Evolutionary conservation across 768 basidiomycete genomes (phyloP), one percentile per base, ranked within the genome.

Genomic region (Suillus subaureus): DNA sequence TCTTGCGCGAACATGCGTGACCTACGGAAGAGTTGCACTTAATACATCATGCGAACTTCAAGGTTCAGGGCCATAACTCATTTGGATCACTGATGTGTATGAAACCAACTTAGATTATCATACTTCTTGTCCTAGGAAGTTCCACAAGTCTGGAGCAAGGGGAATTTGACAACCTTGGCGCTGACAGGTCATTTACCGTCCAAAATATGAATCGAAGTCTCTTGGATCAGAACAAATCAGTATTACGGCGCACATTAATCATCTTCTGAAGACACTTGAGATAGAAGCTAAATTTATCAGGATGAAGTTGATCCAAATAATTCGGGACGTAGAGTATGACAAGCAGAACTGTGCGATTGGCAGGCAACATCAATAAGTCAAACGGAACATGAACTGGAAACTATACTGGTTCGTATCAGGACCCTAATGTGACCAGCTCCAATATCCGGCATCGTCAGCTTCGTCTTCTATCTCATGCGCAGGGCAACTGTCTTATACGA

Each of bases 401-500:
- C 90, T 94, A 78, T 96, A 97, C 79, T 97, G 95, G 79, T 98
- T 98, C 61, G 96, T 97, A 75, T 99, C 97, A n/a, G 93, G 89
- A 76, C 99, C 97, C 97, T 97, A 99, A 73, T 98, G 93, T 47
- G 96, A 96, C 97, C 97, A 99, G 71, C 93, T 94, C 92, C 92
- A 95, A 70, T 90, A 93, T 18, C 90, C 90, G 35, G 91, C 92
- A 71, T 96, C 94, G 66, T 94, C 91, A 55, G 92, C 87, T 73
- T 95, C 94, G 71, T 97, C 94, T 78, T 99, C 96, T 67, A 99
- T 96, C 79, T 99, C 96, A 61, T 94, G 88, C 31, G 97, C 93
- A 55, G 97, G 97, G 96, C 94, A 70, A 99, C 95, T 4, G 96
- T 98, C 79, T 99, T 97, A 74, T 99, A 99, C 6, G 97, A 96